Base-by-base conservation (phyloP, 768 basidiomycete genomes). In the Ramaria sp. region DNA sequence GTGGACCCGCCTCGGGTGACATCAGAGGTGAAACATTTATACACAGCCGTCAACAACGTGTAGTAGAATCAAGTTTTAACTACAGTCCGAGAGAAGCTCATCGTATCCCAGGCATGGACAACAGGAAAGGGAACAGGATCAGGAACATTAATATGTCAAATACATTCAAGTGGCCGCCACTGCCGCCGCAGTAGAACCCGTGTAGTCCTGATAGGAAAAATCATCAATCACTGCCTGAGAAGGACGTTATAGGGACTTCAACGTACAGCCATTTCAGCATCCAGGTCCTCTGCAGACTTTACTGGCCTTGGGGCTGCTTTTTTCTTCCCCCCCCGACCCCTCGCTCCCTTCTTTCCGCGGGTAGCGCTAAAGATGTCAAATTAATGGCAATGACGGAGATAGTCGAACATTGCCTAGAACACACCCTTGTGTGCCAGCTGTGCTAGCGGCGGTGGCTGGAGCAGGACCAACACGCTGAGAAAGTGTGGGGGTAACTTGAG, bases 191-290 rank as follows among this genome's bases (percentile, higher is more conserved):
- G 51, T 39, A 15, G 51, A 9, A 39, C 51, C 51, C 3, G 51
- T 37, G 34, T 52, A 52, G 24, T 52, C 51, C 51, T 52, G 31
- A n/a, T 27, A 27, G 27, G 27, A 24, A 6, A 19, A 34, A 52
- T 37, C 48, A n/a, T 49, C 48, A 49, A 24, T 34, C 33, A n/a
- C 33, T 37, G 9, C 33, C 2, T 6, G 17, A 37, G 37, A 39
- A 11, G 6, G 12, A 39, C 38, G 51, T 13, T 6, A 34, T 19
- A 4, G 3, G 34, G 12, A 52, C 10, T 9, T n/a, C 11, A 37
- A 52, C 51, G 17, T 59, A 95, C 95, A 81, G 88, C 88, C 95
- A 98, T 98, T 77, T 98, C 95, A 7, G 94, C 92, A 68, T 98
- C 95, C 43, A 98, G 81, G 67, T 94, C 91, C 33, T 90, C 95